Evolutionary conservation across 2,329 filamentous ascomycete species (phyloP), one percentile per base, ranked within the genome.

Genomic region (Endoconidiophora polonica): DNA sequence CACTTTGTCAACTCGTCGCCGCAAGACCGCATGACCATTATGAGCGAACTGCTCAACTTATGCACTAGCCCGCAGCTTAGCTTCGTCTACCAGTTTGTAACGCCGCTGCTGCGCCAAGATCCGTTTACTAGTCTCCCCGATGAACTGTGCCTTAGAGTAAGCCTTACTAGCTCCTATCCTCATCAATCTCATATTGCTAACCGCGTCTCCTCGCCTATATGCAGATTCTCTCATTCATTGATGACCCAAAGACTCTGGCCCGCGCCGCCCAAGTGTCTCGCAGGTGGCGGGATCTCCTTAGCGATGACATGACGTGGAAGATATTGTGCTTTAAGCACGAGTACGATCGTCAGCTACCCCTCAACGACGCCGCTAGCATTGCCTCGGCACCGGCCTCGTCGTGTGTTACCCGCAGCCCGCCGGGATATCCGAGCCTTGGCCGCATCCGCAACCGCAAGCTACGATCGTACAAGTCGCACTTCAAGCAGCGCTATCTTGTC

Each of bases 261-360:
- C 77, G 91, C 61, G 85, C 91, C 48, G 94, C 90, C 4, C 90
- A 96, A 63, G 91, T 98, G n/a, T 98, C 91, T 49, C 80, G 80
- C 56, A 77, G 88, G 62, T 98, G 91, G 91, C 77, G 86, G 55
- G 88, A 95, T 64, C 73, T 98, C 5, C 73, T 98, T 46, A 90
- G 83, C 61, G 91, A 98, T 63, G 91, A 98, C 63, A 88, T 95
- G 66, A 94, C 91, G 1, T 98, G 91, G 91, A 95, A 94, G 68
- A 86, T 91, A 54, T 73, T 98, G 18, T 96, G 90, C 62, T 86
- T 93, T 56, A 95, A 94, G 66, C 90, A 94, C 63, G 87, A 91
- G 54, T 98, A 94, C 63, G 78, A 65, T 64, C 71, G 75, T 41
- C 69, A 71, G 52, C 62, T 76, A 48, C 78, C 74, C 14, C 73